A percentile compares a stretch with the other conserved stretches of the same genome.
phyloP scores from a whole-genome alignment of 352 stramenopile genomes.

The Globisporangium canariense region DNA sequence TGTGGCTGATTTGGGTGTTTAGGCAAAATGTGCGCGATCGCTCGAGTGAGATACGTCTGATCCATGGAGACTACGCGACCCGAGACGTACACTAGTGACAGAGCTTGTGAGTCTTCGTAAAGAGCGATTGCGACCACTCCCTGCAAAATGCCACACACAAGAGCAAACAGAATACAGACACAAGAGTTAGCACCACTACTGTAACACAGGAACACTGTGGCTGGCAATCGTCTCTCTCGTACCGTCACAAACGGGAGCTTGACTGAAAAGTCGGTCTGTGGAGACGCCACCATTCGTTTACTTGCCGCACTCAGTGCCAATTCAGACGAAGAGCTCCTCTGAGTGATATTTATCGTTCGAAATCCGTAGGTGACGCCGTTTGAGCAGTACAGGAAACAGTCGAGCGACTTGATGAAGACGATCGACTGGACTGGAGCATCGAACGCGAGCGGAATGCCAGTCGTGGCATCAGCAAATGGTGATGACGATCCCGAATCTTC shows the following conservation, averaged over 20 bases:
- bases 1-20: not conserved
- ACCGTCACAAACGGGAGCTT: conserved; percentile 35
- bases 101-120: conserved; percentile 12
- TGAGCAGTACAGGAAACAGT: conserved; percentile 32
- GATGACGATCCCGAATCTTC: not conserved
- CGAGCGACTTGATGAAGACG: conserved; percentile 27
- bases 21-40: conserved; percentile 23
- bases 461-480: not conserved
- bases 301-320: not conserved
- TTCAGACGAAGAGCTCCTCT: not conserved
- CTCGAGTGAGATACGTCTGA: conserved; percentile 11
- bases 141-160: conserved; percentile 14
- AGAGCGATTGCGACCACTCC: conserved; percentile 27
- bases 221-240: not conserved
- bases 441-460: conserved; percentile 22
- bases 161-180: not conserved
- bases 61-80: conserved; percentile 31
- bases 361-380: conserved; percentile 25
- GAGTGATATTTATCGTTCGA: conserved; percentile 12
- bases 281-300: not conserved
- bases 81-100: conserved; percentile 37
- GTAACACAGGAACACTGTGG: not conserved
- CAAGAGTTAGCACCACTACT: too few species aligned
- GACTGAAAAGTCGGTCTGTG: conserved; percentile 14
- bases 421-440: conserved; percentile 34